Evolutionary conservation across 352 stramenopile species (phyloP).

Genomic region (Elongisporangium prolatum): DNA sequence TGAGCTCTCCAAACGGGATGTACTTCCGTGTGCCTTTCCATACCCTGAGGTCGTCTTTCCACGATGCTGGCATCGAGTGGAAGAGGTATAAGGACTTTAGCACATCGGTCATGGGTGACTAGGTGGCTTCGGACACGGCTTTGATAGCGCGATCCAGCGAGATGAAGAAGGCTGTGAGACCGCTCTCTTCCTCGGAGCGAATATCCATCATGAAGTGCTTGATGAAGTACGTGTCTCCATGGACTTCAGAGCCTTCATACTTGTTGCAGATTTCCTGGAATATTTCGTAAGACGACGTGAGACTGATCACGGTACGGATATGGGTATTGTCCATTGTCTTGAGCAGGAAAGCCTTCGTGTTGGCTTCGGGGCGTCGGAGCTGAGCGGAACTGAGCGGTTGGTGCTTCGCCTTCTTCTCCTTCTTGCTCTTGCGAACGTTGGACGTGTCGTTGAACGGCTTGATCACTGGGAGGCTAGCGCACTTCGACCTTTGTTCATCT

Average conservation of each 20-base stretch:
- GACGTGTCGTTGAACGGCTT: too few relatives aligned
- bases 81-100: slow-evolving; percentile 7
- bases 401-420: not conserved
- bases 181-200: slow-evolving; percentile 7
- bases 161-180: slow-evolving; percentile 6
- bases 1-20: slow-evolving; percentile 8
- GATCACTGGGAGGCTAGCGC: too few relatives aligned
- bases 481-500: not conserved
- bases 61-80: slow-evolving; percentile 5
- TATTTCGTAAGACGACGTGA: slow-evolving; percentile 12
- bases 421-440: not conserved
- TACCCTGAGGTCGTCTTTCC: slow-evolving; percentile 21
- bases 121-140: slow-evolving; percentile 5
- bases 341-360: slow-evolving; percentile 13
- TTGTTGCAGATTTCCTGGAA: slow-evolving; percentile 8
- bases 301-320: slow-evolving; percentile 11
- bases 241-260: slow-evolving; percentile 4
- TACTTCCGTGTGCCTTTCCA: slow-evolving; percentile 29
- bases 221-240: slow-evolving; percentile 9
- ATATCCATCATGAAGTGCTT: slow-evolving; percentile 10
- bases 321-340: slow-evolving; percentile 20
- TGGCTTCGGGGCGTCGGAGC: slow-evolving; percentile 8
- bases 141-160: slow-evolving; percentile 7
- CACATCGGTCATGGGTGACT: slow-evolving; percentile 6
- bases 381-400: not conserved